Conservation (phyloP, 768 basidiomycete species). For the Lactarius sp. region DNA sequence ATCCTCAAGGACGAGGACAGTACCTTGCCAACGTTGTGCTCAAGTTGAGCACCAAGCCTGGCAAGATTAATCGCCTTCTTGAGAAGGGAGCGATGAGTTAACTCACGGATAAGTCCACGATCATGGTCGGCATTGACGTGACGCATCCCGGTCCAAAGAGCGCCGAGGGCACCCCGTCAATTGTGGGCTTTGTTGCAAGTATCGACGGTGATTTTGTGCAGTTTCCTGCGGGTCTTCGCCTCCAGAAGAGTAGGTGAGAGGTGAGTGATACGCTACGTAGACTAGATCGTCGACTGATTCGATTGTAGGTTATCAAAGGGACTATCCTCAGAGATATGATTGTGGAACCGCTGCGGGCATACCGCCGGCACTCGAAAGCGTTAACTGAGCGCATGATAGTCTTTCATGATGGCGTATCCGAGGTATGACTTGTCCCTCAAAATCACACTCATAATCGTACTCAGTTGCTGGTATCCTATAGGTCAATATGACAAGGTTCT, state of each 20-base stretch:
- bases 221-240: conserved; percentile 28
- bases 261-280: conserved; percentile 32
- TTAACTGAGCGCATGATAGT: conserved; percentile 49
- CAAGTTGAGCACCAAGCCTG: too few species aligned
- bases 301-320: conserved; percentile 45
- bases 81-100: conserved; percentile 42
- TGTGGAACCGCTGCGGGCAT: conserved; percentile 25
- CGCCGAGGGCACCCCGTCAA: too few species aligned
- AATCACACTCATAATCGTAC: too few species aligned
- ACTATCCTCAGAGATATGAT: conserved; percentile 68
- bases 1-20: conserved; percentile 43
- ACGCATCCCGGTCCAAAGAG: too few species aligned
- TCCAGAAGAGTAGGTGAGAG: too few species aligned
- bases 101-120: too few species aligned
- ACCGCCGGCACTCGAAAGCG: conserved; percentile 41
- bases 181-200: conserved; percentile 50
- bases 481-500: too few species aligned
- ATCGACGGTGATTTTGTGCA: conserved; percentile 65
- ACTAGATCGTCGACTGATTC: too few species aligned
- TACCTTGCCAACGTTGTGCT: too few species aligned
- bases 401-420: too few species aligned
- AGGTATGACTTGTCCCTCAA: conserved; percentile 32
- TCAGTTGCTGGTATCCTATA: too few species aligned
- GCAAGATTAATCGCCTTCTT: conserved; percentile 72
- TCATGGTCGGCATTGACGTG: too few species aligned